Evolutionary conservation across 2,329 filamentous ascomycete genomes (phyloP).

Genomic region (Beauveria sp.): DNA sequence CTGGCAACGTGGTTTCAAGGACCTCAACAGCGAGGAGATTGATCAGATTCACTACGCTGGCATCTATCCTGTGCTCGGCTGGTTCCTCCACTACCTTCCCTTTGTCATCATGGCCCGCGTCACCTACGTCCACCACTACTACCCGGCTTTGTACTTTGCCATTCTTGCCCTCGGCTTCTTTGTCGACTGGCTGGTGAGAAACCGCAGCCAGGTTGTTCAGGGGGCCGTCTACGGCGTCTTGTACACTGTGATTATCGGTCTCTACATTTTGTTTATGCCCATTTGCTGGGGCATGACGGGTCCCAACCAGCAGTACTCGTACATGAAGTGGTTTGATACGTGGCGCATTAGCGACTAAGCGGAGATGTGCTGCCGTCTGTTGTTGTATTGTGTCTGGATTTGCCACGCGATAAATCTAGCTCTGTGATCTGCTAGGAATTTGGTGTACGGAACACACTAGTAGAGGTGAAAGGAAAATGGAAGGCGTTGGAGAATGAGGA

Average conservation of each 20-base stretch:
- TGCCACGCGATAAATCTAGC: background rate
- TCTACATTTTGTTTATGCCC: conserved; percentile 86
- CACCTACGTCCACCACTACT: conserved; percentile 99
- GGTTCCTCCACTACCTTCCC: conserved; percentile 93
- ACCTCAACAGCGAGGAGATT: conserved; percentile 71
- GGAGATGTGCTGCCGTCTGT: background rate
- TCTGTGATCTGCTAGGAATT: background rate
- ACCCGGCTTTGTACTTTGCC: conserved; percentile 95
- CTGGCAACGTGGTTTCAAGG: conserved; percentile 91
- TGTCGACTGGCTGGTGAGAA: conserved; percentile 72
- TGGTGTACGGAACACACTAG: background rate
- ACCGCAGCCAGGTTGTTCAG: conserved; percentile 55
- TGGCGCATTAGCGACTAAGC: conserved; percentile 71
- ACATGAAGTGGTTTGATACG: conserved; percentile 86
- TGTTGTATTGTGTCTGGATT: background rate
- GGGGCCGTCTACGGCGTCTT: conserved; percentile 64
- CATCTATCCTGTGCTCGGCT: conserved; percentile 84
- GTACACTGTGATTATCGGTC: conserved; percentile 66
- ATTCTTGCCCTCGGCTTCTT: conserved; percentile 86
- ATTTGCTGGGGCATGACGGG: conserved; percentile 97
- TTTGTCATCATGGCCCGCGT: conserved; percentile 98
- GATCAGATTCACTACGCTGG: conserved; percentile 94
- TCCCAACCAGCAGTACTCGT: conserved; percentile 71
- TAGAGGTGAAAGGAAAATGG: background rate
- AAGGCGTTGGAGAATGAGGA: background rate